These are phyloP conservation scores for Backusella westeae DNA, from an alignment of 192 early-diverging fungal species.

Conservation along the genomic window DNA sequence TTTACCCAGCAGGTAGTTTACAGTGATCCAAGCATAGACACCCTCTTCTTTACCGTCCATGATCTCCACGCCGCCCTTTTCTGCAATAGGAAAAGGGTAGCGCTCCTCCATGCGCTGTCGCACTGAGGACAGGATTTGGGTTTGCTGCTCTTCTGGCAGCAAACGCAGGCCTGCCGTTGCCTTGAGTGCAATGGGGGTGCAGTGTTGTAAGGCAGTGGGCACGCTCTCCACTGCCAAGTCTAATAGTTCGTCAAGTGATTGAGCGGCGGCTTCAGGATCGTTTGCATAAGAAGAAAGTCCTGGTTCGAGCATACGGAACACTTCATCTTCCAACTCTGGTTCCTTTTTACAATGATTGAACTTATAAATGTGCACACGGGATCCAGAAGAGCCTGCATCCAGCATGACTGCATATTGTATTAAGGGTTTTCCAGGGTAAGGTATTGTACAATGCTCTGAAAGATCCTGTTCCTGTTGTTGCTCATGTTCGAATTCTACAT, in stretches of 20 bases:
- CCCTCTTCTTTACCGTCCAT: constrained; percentile 99
- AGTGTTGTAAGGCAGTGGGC: constrained; percentile 54
- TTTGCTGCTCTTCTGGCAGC: constrained; percentile 68
- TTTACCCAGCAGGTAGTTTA: constrained; percentile 85
- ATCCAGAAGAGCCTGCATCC: constrained; percentile 96
- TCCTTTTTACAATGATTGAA: constrained; percentile 90
- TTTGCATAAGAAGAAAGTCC: constrained; percentile 76
- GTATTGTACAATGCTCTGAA: constrained; percentile 19
- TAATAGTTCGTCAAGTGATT: constrained; percentile 77
- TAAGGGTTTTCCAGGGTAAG: constrained; percentile 58
- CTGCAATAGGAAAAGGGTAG: constrained; percentile 82
- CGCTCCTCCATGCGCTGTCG: constrained; percentile 57
- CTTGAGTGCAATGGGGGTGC: constrained; percentile 92
- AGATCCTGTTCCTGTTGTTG: not conserved
- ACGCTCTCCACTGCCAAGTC: constrained; percentile 71
- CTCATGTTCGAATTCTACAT: not conserved
- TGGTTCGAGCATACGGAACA: constrained; percentile 82
- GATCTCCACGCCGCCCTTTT: constrained; percentile 73
- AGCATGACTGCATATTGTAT: constrained; percentile 93
- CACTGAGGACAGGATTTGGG: constrained; percentile 74
- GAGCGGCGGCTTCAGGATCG: constrained; percentile 75
- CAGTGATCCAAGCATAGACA: constrained; percentile 98
- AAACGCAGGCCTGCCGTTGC: constrained; percentile 93
- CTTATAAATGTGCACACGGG: constrained; percentile 94
- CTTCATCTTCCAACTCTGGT: constrained; percentile 86